Evolutionary conservation across 306 rosid genomes (phyloP), one percentile per base, ranked within the genome.

Genomic region (Vigna trinervia): DNA sequence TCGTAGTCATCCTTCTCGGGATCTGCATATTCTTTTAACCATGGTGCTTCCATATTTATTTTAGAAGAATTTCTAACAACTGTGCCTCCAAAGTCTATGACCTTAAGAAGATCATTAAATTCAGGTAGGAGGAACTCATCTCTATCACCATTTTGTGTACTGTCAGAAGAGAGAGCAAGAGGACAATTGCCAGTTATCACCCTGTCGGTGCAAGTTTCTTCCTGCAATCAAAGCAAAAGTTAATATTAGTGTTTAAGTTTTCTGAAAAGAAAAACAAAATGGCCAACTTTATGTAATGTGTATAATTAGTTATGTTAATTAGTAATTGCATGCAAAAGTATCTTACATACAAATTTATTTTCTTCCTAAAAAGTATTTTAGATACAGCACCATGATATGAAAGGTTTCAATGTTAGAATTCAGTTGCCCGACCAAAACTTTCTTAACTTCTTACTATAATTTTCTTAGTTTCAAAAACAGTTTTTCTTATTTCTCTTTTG

Each of bases 101-200:
- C 87, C 56, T 88, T 86, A 69, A 86, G 81, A 74, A 87, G 77
- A 74, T 88, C 90, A 70, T 90, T 54, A 58, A 90, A 84, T 78
- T 89, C 90, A 10, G 89, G 90, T 48, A 84, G 83, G 71, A 87
- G 87, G 47, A 85, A 75, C 63, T 81, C 91, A 11, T 87, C 91
- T 73, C 81, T 87, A 10, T 74, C 87, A 60, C 69, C 91, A 53
- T 57, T 76, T 22, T 75, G 79, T 56, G 76, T 75, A 77, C 75
- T 71, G 63, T 74, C 46, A n/a, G 80, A 84, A 54, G 85, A 82
- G 61, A 71, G 15, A 69, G 71, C 76, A 43, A 52, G 22, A 12
- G 56, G 30, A 48, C 84, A 83, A 78, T 72, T 68, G 48, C 77
- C 83, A 74, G 63, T 28, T 45, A 64, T 71, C 73, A 47, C 70